Conservation (phyloP, 257 asterid species). For the Datura wrightii region DNA sequence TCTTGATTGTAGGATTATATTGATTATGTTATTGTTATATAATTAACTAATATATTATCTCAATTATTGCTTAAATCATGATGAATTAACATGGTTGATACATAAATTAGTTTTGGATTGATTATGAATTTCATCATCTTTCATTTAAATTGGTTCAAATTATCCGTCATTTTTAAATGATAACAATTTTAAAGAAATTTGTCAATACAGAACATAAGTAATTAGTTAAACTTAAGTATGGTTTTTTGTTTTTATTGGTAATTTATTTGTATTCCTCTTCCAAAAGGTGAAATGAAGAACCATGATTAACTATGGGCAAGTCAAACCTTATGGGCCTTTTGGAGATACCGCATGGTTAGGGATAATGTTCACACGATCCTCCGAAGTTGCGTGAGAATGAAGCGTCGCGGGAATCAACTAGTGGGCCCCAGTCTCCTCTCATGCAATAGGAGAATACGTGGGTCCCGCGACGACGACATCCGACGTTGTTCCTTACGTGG, state of each 20-base stretch:
- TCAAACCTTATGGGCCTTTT: background rate
- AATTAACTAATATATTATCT: too few relatives aligned
- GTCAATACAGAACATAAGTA: background rate
- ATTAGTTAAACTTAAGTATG: too few relatives aligned
- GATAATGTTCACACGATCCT: background rate
- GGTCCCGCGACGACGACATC: constrained; percentile 24
- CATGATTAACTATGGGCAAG: background rate
- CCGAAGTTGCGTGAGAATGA: constrained; percentile 40
- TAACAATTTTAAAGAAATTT: background rate
- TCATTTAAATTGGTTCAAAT: background rate
- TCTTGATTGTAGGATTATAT: too few relatives aligned
- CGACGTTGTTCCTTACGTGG: constrained; percentile 41
- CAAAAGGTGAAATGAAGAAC: background rate
- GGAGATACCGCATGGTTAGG: background rate
- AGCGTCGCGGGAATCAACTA: constrained; percentile 25
- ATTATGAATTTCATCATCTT: background rate
- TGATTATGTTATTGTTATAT: too few relatives aligned
- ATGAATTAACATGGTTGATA: too few relatives aligned
- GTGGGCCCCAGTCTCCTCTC: constrained; percentile 20
- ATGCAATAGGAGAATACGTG: background rate
- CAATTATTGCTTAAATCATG: background rate
- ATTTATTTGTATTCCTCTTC: background rate
- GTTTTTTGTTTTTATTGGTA: background rate
- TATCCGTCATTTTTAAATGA: background rate
- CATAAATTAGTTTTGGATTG: background rate